phyloP scores from a whole-genome alignment of 352 stramenopile genomes.

The Phytophthora sansomeana region DNA sequence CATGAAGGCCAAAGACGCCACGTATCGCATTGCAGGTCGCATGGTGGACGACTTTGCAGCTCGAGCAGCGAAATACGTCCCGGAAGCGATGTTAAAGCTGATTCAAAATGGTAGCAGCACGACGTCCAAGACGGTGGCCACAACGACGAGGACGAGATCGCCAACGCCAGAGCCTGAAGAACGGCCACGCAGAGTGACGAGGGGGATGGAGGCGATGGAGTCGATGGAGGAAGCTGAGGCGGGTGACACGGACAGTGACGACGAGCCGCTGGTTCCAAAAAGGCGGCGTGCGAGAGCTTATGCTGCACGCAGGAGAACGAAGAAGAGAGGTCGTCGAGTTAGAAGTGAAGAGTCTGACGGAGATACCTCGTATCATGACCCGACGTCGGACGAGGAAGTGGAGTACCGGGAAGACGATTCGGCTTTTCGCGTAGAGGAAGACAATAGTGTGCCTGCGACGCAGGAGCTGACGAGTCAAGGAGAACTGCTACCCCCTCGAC shows the following conservation, averaged over 20 bases:
- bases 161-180: not conserved
- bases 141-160: not conserved
- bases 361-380: slow-evolving; percentile 23
- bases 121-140: not conserved
- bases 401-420: slow-evolving; percentile 5
- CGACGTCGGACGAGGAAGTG: slow-evolving; percentile 24
- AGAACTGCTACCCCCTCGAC: slow-evolving; percentile 5
- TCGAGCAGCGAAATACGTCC: slow-evolving; percentile 25
- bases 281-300: slow-evolving; percentile 1
- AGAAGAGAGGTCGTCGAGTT: slow-evolving; percentile 7
- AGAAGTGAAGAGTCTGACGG: slow-evolving; percentile 10
- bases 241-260: not conserved
- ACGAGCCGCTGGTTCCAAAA: not conserved
- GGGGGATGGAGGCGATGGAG: not conserved
- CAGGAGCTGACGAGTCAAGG: slow-evolving; percentile 26
- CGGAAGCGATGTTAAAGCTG: slow-evolving; percentile 10
- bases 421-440: not conserved
- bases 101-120: slow-evolving; percentile 18
- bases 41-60: slow-evolving; percentile 28
- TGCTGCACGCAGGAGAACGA: not conserved
- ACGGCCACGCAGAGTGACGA: slow-evolving; percentile 4
- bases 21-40: slow-evolving; percentile 20
- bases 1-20: slow-evolving; percentile 25
- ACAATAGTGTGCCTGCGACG: not conserved
- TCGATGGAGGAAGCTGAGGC: not conserved